A percentile compares a stretch with the other conserved stretches of the same genome.
Conservation (phyloP, 2,329 filamentous ascomycete genomes). For the Diplocarpon mali region DNA sequence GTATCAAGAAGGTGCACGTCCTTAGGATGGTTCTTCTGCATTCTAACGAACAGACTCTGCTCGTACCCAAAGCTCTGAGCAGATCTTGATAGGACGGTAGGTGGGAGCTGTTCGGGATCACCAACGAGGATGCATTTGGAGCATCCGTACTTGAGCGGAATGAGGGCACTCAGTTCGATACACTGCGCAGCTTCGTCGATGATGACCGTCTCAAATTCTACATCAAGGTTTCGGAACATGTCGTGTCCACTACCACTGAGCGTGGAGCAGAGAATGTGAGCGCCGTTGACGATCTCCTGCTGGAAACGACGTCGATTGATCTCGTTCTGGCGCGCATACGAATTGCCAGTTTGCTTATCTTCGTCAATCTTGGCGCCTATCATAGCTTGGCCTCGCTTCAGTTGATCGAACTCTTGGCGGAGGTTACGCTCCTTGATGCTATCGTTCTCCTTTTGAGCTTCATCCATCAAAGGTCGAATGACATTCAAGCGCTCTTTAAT, state of each 20-base stretch:
- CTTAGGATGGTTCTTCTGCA: constrained; percentile 84
- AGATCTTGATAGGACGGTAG: constrained; percentile 88
- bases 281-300: constrained; percentile 80
- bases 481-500: constrained; percentile 67
- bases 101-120: constrained; percentile 93
- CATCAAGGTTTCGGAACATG: constrained; percentile 87
- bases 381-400: constrained; percentile 65
- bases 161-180: constrained; percentile 91
- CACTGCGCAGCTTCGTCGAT: constrained; percentile 98
- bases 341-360: constrained; percentile 75
- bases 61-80: constrained; percentile 91
- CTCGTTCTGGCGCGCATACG: constrained; percentile 72
- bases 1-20: constrained; percentile 92
- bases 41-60: constrained; percentile 94
- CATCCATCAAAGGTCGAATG: constrained; percentile 61
- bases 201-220: constrained; percentile 97
- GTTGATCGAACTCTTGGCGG: constrained; percentile 63
- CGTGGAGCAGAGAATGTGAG: constrained; percentile 89
- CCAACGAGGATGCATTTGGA: constrained; percentile 94
- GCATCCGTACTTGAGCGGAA: constrained; percentile 94
- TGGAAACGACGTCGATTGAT: constrained; percentile 75
- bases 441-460: constrained; percentile 46
- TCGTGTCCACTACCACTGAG: constrained; percentile 94
- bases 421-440: constrained; percentile 41
- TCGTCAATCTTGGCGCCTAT: constrained; percentile 79